Base-by-base conservation (phyloP, 164 flowering plant genomes). In the Vitis rotundifolia region DNA sequence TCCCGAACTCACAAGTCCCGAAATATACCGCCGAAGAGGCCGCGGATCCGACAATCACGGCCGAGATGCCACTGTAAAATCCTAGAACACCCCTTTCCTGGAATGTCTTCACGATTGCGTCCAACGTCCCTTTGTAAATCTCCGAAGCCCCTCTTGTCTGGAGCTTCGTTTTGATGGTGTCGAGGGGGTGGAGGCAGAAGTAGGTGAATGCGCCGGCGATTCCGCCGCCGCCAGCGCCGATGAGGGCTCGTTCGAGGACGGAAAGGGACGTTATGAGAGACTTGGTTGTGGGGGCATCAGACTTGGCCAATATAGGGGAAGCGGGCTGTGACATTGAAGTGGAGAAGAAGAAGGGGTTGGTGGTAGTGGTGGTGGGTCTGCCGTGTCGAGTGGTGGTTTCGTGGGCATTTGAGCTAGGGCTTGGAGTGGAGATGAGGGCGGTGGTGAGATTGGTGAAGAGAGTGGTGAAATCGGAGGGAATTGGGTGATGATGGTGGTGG, bases 1-100 rank as follows among this genome's bases (percentile, higher is more conserved):
- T 95, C 14, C 96, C 99, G 51, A 92, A 90, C 84, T 95, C 99
- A 68, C 99, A 95, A 9, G 98, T 95, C 8, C 98, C 99, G 61
- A 95, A 95, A 73, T 95, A 95, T 6, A 95, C 82, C 3, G 99
- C 97, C 2, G 98, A 93, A 8, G 99, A 95, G 18, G 72, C 76
- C 1, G 98, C 76, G 0, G 99, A 95, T 5, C 99, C 99, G 1
- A 95, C 88, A 31, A 93, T 80, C 2, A 90, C 98, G 0, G 99
- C 99, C n/a, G 96, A 91, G 5, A 95, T 76, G 22, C 99, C 99
- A 26, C 91, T 81, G 73, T 93, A 93, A 72, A 95, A 93, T 63
- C 99, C 99, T 5, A 84, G 67, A 64, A 95, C 77, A 12, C 99
- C 99, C 14, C 80, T 80, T 0, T 68, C 37, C 55, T 85, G 88